Evolutionary conservation across 2,329 filamentous ascomycete genomes (phyloP), one percentile per base, ranked within the genome.

Genomic region (Capronia epimyces): DNA sequence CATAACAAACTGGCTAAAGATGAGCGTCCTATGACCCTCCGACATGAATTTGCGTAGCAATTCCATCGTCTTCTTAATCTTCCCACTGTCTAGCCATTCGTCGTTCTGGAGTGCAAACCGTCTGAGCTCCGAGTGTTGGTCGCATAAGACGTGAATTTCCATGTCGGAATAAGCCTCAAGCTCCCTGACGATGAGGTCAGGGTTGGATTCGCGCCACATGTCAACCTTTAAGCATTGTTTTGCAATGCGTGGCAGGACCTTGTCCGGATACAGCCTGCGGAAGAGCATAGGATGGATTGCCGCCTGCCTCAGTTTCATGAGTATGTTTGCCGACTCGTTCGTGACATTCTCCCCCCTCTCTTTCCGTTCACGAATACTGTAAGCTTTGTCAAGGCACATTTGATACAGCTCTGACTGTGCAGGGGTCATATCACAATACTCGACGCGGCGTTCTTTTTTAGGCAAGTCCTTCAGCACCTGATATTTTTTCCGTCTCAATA

Each of bases 1-100:
- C 58, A 88, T 84, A 5, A 88, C 88, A 67, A 97, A 98, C 62
- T 95, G 89, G 40, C 86, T 94, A 71, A 98, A 98, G 20, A 98
- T 82, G 2, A 98, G 77, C 1, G 87, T 84, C 3, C 91, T 84
- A 66, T 96, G 90, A 2, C 90, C 91, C 46, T 89, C 89, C 53
- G 78, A 72, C 58, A 84, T 83, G 69, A 89, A 96, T 12, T 77
- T 70, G 9, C 76, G 73, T 1, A 98, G 76, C 10, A 98, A 77
- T 61, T 86, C 78, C 21, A 89, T 75, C 21, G 97, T 79, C 59
- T 86, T 85, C 57, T 82, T 72, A n/a, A 97, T 83, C 67, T 98
- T 98, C 51, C 91, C 93, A 42, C 86, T 82, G 55, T 82, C 75
- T 78, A 84, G 81, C 81, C 81, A 85, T 58, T 83, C 80, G 25